A percentile compares a stretch with the other conserved stretches of the same genome.
Conservation (phyloP, 2,329 filamentous ascomycete genomes). For the Aspergillaceae sp. region DNA sequence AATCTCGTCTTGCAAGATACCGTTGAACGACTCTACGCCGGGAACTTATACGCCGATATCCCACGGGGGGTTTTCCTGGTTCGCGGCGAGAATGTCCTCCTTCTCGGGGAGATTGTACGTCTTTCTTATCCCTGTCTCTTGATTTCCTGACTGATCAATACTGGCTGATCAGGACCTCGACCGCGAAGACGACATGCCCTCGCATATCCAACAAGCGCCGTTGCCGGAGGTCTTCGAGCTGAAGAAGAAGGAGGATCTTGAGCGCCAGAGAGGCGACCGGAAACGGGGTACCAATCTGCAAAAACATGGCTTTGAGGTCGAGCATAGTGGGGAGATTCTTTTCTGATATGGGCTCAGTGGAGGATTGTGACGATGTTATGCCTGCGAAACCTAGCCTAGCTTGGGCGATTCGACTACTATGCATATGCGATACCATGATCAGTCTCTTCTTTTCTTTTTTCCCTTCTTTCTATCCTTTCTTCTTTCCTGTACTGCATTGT, state of each 20-base stretch:
- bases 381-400: neutral
- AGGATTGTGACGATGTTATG: neutral
- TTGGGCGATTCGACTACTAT: neutral
- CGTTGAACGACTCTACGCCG: conserved; percentile 73
- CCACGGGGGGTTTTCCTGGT: conserved; percentile 82
- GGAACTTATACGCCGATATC: conserved; percentile 72
- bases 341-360: conserved; percentile 39
- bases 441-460: too few species aligned
- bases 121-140: neutral
- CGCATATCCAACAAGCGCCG: conserved; percentile 58
- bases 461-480: too few species aligned
- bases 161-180: conserved; percentile 63
- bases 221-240: conserved; percentile 62
- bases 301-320: conserved; percentile 77
- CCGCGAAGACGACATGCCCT: conserved; percentile 78
- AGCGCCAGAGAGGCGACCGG: conserved; percentile 67
- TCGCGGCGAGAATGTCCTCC: conserved; percentile 89
- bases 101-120: conserved; percentile 77
- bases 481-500: neutral
- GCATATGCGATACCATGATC: too few species aligned
- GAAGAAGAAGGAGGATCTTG: conserved; percentile 61
- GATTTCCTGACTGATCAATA: neutral
- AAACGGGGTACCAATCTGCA: conserved; percentile 60
- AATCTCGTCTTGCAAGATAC: conserved; percentile 94
- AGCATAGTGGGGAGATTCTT: conserved; percentile 67